Evolutionary conservation across 2,329 filamentous ascomycete genomes (phyloP), one percentile per base, ranked within the genome.

Genomic region (Macrophomina pseudophaseolina): DNA sequence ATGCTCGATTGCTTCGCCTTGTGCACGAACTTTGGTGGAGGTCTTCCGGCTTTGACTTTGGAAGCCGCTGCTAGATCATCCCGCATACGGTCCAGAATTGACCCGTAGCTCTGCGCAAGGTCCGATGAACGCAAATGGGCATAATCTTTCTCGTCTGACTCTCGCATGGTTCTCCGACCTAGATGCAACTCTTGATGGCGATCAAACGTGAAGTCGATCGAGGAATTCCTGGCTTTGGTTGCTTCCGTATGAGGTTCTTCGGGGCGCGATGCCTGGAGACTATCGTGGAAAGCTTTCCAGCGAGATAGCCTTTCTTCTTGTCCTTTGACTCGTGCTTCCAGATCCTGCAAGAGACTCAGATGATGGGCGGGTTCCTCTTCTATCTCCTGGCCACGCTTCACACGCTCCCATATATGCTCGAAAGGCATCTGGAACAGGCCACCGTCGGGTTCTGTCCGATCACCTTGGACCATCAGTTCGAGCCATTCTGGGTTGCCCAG

Each of bases 401-500:
- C 86, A 52, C 86, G 84, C 5, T 84, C 79, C 91, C 91, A 96
- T 0, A 95, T 86, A 8, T 87, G 82, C 35, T 91, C 86, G 69
- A 94, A 95, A 0, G 87, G 82, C 42, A 84, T 84, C 2, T 85
- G 84, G 14, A 97, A 75, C n/a, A 95, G 80, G 0, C 83, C 85
- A 68, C 91, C 90, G 38, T 82, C 85, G 32, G 81, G 81, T 2
- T 82, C 79, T 7, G 81, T 81, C 23, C 82, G 81, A 53, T 92
- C 89, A 1, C 91, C 91, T 60, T 89, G 83, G 0, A 95, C 75
- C 23, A 97, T 80, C 2, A 87, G 83, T 56, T 92, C 86, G 71
- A 92, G 85, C 90, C 93, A 94, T 66, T 87, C 85, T 67, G 90
- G 86, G 72, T 90, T 88, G 1, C 92, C 93, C 14, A 91, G 83